phyloP scores from a whole-genome alignment of 2,329 filamentous ascomycete genomes.

The Pseudogymnoascus sp. region DNA sequence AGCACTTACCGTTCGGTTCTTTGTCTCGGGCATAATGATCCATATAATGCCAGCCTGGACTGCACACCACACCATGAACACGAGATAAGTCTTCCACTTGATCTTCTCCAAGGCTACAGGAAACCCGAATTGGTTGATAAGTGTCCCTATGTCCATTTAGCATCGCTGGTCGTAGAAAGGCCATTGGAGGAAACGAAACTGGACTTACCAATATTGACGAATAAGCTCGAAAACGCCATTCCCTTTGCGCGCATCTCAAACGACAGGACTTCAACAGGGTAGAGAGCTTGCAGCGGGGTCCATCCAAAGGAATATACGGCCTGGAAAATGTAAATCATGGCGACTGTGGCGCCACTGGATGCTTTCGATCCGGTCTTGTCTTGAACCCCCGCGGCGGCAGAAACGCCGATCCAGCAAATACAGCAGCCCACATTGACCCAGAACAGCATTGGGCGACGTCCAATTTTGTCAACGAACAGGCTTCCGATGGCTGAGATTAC shows the following conservation, averaged over 20 bases:
- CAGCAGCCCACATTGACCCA: conserved; percentile 42
- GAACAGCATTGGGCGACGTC: conserved; percentile 50
- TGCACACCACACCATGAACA: conserved; percentile 40
- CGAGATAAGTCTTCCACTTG: conserved; percentile 47
- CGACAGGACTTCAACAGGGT: conserved; percentile 46
- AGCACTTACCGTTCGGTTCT: conserved; percentile 33
- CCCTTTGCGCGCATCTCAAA: conserved; percentile 50
- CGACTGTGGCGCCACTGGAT: conserved; percentile 22
- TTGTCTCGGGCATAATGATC: conserved; percentile 44
- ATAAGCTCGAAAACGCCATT: conserved; percentile 43
- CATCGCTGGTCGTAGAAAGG: neutral
- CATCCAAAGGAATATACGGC: conserved; percentile 43
- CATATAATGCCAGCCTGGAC: conserved; percentile 37
- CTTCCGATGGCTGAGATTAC: conserved; percentile 49
- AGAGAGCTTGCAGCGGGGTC: conserved; percentile 40
- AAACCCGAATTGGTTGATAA: conserved; percentile 40
- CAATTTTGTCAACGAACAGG: conserved; percentile 46
- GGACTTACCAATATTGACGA: conserved; percentile 36
- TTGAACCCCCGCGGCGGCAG: conserved; percentile 37
- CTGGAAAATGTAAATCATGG: conserved; percentile 40
- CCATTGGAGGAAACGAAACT: neutral
- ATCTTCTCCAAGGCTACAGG: conserved; percentile 43
- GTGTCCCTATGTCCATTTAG: conserved; percentile 20
- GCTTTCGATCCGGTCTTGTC: conserved; percentile 27
- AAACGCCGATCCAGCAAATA: conserved; percentile 45